Base-by-base conservation (phyloP, 2,329 filamentous ascomycete species). In the Aspergillus unguis region DNA sequence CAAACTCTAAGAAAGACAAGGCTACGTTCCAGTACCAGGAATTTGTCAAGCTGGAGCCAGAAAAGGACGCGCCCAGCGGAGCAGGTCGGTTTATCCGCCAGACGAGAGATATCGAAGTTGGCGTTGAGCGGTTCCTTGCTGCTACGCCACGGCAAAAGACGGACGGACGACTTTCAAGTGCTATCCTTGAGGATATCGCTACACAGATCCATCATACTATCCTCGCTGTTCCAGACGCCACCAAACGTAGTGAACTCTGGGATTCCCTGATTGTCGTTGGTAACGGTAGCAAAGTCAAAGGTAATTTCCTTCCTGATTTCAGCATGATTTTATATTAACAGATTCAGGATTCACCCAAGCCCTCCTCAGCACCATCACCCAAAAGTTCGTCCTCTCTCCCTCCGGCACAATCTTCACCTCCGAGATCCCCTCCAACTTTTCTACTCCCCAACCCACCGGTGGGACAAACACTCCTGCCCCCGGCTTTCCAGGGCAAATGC, bases 401-500 rank as follows among this genome's bases (percentile, higher is more conserved):
- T 92, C 90, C 1, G 91, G 90, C 46, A 96, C 92, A 38, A 97
- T 97, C 65, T 97, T 97, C 79, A 96, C 92, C 33, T 96, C 91
- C 25, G 94, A 99, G 72, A 85, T 97, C 35, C 94, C 94, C 6
- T 96, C 91, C 6, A 92, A 94, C 73, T 83, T 96, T 67, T 91
- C 89, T 29, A 97, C 94, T 0, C 94, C 94, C 1, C 82, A 87
- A 8, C 92, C 90, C 23, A 97, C 92, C 1, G 92, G 92, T 32
- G 85, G 91, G 11, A 94, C 95, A 71, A 97, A 92, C 1, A 95
- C 94, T 0, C 90, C 89, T 2, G 65, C 75, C 43, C 59, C 62
- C 40, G 71, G 70, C 66, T 78, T 64, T 69, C 74, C 63, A 60
- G 76, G 67, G 56, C 78, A 71, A 47, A 77, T 80, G 50, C 79